Conservation (phyloP, 495 filamentous ascomycete species). For the Rusavskia elegans region DNA sequence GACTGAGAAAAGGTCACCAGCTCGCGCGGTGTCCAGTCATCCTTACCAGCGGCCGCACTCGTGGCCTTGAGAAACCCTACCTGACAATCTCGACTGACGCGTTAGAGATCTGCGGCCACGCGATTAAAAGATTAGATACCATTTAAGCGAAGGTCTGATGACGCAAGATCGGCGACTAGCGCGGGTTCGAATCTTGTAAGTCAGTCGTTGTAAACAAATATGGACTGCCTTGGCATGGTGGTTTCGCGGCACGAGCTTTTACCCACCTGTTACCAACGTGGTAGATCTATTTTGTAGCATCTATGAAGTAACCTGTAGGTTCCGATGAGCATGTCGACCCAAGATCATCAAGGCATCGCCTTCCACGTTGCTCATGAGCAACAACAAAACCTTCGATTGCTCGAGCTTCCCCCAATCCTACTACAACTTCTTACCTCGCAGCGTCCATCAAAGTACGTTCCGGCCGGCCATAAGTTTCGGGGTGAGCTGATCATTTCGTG, state of each 20-base stretch:
- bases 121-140: background rate
- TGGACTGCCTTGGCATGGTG: too few relatives aligned
- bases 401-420: constrained; percentile 70
- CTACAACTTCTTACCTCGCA: constrained; percentile 46
- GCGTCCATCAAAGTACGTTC: constrained; percentile 41
- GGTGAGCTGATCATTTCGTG: constrained; percentile 6
- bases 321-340: constrained; percentile 17
- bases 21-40: too few relatives aligned
- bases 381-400: constrained; percentile 49
- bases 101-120: background rate
- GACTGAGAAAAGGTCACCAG: too few relatives aligned
- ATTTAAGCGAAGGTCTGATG: background rate
- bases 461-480: background rate
- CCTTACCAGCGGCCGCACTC: background rate
- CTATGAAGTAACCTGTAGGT: too few relatives aligned
- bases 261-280: too few relatives aligned
- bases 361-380: constrained; percentile 46
- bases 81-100: background rate
- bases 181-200: too few relatives aligned
- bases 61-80: background rate
- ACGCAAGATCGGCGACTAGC: too few relatives aligned
- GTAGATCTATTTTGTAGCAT: too few relatives aligned
- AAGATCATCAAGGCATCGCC: constrained; percentile 40
- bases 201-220: too few relatives aligned
- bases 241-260: too few relatives aligned